Evolutionary conservation across 768 basidiomycete species (phyloP), one percentile per base, ranked within the genome.

Genomic region (Royoungia palumana): DNA sequence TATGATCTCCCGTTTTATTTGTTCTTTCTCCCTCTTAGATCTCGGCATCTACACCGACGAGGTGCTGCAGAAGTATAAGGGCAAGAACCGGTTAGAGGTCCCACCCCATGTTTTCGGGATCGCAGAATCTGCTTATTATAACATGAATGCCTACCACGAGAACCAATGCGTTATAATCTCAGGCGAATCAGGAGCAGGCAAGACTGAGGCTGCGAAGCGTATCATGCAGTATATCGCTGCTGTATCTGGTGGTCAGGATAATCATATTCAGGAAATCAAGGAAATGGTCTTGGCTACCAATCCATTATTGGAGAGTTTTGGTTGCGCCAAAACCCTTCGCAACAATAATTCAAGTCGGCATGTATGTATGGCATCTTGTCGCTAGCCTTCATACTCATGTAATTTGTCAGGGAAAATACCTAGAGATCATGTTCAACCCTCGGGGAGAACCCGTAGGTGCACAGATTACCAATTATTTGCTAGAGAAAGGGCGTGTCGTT

Each of bases 201-300:
- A 99, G 77, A 99, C 96, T 4, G 96, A 98, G 70, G 96, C 96
- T 4, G 96, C 96, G 19, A 98, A 98, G 69, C 83, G 94, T 41
- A 98, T 99, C 70, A 99, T 99, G 96, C 94, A 97, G 67, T 99
- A 99, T 64, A 95, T 99, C 58, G 96, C 96, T 14, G 96, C 91
- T 10, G 96, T 98, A 0, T 93, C 92, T 14, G 90, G 92, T 40
- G 88, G 81, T 20, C 82, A 83, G 55, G 89, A 91, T 61, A 87
- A 80, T 61, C 92, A 90, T 57, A 98, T 98, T 50, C 90, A 96
- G 67, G 87, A 95, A 69, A 94, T 98, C 67, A 97, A 98, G 74
- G 94, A 98, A 65, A 99, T 99, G 96, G 96, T 99, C 16, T 75
- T 99, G 41, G 96, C 96, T 10, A 98, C 96, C 8, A 99, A 99